phyloP scores from a whole-genome alignment of 192 early-diverging fungal species.

The Pilaira anomala region DNA sequence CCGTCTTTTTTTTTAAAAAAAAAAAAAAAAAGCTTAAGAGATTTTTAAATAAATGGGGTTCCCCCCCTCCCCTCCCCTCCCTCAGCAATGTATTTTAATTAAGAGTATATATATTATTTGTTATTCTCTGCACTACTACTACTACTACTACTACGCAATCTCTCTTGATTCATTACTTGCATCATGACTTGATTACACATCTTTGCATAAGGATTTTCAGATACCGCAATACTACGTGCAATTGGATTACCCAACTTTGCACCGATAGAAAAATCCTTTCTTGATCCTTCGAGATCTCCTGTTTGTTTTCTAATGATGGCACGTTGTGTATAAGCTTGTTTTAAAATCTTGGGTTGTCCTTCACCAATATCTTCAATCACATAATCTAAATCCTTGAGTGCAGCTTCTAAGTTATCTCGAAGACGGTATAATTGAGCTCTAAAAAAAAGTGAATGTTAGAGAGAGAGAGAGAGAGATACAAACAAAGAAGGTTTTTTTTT shows the following conservation, averaged over 20 bases:
- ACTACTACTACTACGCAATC: background rate
- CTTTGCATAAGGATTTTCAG: constrained; percentile 48
- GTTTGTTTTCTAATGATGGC: constrained; percentile 43
- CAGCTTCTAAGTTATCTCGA: constrained; percentile 33
- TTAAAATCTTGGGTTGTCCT: constrained; percentile 42
- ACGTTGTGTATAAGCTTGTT: constrained; percentile 52
- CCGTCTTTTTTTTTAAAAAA: too few relatives aligned
- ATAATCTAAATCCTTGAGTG: constrained; percentile 43
- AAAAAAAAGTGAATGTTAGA: too few relatives aligned
- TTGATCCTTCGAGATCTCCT: constrained; percentile 44
- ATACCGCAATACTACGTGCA: constrained; percentile 43
- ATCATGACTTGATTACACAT: constrained; percentile 39
- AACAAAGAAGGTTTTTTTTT: too few relatives aligned
- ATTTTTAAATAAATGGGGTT: too few relatives aligned
- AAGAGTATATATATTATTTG: background rate
- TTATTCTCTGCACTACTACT: background rate
- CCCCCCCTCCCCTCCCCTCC: too few relatives aligned
- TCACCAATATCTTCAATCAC: constrained; percentile 36
- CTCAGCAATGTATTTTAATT: background rate
- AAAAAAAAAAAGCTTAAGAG: too few relatives aligned
- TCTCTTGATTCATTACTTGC: constrained; percentile 33
- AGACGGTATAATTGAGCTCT: constrained; percentile 51
- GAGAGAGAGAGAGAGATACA: too few relatives aligned
- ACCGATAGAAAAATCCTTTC: constrained; percentile 44
- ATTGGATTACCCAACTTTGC: constrained; percentile 47